Evolutionary conservation across 148 eudicot species (phyloP).

Genomic region (Rhododendron ferrugineum): DNA sequence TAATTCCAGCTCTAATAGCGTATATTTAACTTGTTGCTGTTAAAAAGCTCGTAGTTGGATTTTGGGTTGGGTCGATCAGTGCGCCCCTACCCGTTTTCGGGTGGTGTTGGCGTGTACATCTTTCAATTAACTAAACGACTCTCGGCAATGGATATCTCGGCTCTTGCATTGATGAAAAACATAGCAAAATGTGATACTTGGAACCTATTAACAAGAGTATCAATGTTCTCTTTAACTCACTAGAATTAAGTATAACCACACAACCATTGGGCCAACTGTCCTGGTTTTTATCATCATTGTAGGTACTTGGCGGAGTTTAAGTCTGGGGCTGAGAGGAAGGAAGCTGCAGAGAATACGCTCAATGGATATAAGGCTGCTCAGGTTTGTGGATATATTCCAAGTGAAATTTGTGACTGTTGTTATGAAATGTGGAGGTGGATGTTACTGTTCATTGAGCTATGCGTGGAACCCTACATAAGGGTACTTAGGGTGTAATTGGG

Average conservation of each 20-base stretch:
- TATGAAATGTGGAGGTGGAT: neutral
- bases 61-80: neutral
- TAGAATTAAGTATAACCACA: neutral
- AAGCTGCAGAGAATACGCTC: slow-evolving; percentile 29
- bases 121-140: neutral
- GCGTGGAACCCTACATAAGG: neutral
- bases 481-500: neutral
- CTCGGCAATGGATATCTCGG: neutral
- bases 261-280: neutral
- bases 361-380: slow-evolving; percentile 25
- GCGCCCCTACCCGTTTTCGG: neutral
- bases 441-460: neutral
- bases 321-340: slow-evolving; percentile 25
- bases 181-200: neutral
- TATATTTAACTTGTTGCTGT: neutral
- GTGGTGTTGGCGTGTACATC: neutral
- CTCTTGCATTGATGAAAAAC: neutral
- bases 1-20: neutral
- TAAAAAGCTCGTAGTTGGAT: neutral
- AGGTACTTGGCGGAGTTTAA: slow-evolving; percentile 29
- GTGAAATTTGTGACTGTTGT: neutral
- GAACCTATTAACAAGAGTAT: neutral
- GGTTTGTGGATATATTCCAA: neutral
- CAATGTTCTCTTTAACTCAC: neutral
- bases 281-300: neutral